Evolutionary conservation across 768 basidiomycete species (phyloP), one percentile per base, ranked within the genome.

Genomic region (Antrodiella citrinella): DNA sequence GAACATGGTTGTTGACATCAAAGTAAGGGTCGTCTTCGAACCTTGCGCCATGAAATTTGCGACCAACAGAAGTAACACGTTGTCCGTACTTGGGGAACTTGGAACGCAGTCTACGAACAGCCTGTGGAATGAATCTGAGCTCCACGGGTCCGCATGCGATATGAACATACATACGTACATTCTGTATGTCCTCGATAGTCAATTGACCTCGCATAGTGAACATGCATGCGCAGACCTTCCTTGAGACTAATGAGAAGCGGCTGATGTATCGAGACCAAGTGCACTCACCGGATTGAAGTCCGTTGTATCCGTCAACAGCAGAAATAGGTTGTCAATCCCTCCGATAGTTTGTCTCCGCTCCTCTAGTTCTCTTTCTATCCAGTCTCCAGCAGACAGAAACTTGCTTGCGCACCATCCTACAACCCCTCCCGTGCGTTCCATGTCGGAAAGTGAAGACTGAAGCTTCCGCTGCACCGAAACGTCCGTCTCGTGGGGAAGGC

Each of bases 1-100:
- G 55, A 3, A 60, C 52, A 38, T 60, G 59, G 26, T 55, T 54
- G 25, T 45, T 44, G 19, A 53, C 15, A 26, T 58, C 30, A 26
- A 57, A 60, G 5, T 57, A 49, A 1, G 59, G 57, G 50, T 60
- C 57, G 35, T 58, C 55, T 11, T 57, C 59, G 23, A 60, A 60
- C 13, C 45, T 30, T 2, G 59, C 55, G 3, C 59, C 59, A 26
- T 55, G 59, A 1, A 54, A 49, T n/a, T 51, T 50, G n/a, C 55
- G 55, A 13, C 59, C 57, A 3, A 55, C 51, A 0, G 52, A 53
- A 1, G 54, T 56, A 4, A 58, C 19, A 19, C 52, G 39, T 48
- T 60, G 59, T 11, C 50, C 51, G 18, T 54, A 57, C 24, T 56
- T 49, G 3, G 59, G 59, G 35, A 60, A 60, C 40, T 55, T 55